Base-by-base conservation (phyloP, 2,329 filamentous ascomycete genomes). In the Stylonectria norvegica region DNA sequence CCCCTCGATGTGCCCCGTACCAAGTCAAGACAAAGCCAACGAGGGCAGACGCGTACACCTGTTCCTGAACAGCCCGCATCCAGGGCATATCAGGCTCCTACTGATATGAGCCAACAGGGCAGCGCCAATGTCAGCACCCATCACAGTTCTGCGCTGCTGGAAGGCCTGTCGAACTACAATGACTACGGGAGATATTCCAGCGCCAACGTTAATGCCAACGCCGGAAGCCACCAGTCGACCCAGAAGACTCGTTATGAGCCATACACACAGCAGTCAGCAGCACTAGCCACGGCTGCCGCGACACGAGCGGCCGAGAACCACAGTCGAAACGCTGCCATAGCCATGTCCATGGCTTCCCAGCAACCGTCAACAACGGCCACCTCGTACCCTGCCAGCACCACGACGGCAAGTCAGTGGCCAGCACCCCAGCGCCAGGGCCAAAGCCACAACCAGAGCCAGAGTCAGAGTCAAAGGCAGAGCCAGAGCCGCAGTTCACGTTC, bases 1-100 rank as follows among this genome's bases (percentile, higher is more conserved):
- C 45, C 55, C 22, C 38, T 43, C 31, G 42, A 48, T 23, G 43
- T 47, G 17, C 43, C 60, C 36, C 54, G 56, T 17, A 50, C 59
- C 9, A 57, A 57, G 41, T 67, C 67, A 10, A 54, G 60, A 36
- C 62, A 65, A 31, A 55, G 59, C 3, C 63, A 64, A n/a, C 59
- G 61, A 29, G 43, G 56, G 1, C 60, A 64, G 38, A 59, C 46
- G 5, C 57, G 50, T 12, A 61, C 62, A 16, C 58, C 62, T 4
- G 47, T 53, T 14, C 42, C 41, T n/a, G 49, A 58, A 5, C 43
- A 53, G 19, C 36, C 55, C 9, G 20, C 17, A 5, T 7, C 20
- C n/a, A 34, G 41, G 22, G 49, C 34, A 5, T 48, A 49, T 9
- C 49, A 48, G 25, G 41, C 54, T 14, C 45, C 49, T 6, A 17